Base-by-base conservation (phyloP, 1,284 basidiomycete species). In the Golubevia sp. region DNA sequence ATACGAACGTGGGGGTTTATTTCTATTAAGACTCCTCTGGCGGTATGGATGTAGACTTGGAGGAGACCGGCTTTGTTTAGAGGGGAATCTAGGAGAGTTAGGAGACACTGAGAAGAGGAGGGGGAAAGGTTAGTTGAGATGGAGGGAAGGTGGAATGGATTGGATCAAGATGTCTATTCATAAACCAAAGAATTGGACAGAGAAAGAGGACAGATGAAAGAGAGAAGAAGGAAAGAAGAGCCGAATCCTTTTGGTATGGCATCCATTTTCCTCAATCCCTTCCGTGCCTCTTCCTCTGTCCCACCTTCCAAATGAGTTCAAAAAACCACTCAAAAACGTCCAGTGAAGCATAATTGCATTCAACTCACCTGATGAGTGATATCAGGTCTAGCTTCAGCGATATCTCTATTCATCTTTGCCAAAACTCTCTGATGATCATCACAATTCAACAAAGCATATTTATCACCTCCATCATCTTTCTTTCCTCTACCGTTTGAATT, bases 381-480 rank as follows among this genome's bases (percentile, higher is more conserved):
- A 85, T 99, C 97, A 3, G 97, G 96, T 68, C 96, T 87, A 20
- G 97, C 96, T 85, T 98, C 95, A 21, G 97, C 95, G 73, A 99
- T 99, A 85, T 99, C 97, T 75, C 96, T 88, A 26, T 94, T 94
- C 2, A 95, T 97, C 86, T 97, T 98, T 5, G 97, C 96, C 64
- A 99, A 87, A 68, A 99, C 97, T 56, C 96, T 94, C 84, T 99
- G 96, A 85, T 99, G 96, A 77, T 99, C 96, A 84, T 99, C 96
- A 85, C 97, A 99, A 85, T 99, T 99, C 72, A 99, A 86, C 63
- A 99, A 86, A 18, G 94, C 94, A 85, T 98, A 98, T 86, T 98
- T 97, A 70, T 94, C 93, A 5, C 73, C 76, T 0, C 71, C 73
- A 50, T 77, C 77, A 34, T 34, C 30, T 11, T 34, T 34, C 11